These are phyloP conservation scores for Ceratocystis papillata DNA, from an alignment of 2,329 filamentous ascomycete genomes.

Conservation along the genomic window DNA sequence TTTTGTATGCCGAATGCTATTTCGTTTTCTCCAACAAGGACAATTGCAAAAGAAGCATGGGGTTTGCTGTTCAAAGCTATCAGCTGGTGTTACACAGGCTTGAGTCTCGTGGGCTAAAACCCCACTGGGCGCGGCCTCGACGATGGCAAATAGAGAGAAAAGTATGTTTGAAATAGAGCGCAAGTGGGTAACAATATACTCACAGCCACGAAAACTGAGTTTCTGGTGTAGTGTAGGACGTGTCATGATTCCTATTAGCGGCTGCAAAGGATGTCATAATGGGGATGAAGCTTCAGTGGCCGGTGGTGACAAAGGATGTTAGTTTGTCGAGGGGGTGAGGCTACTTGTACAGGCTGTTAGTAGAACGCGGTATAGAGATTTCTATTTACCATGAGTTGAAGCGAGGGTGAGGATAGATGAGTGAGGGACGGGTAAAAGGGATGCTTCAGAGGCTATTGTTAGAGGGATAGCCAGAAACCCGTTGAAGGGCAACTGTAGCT, in stretches of 20 bases:
- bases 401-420: not conserved
- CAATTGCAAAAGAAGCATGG: slow-evolving; percentile 45
- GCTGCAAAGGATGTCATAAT: slow-evolving; percentile 21
- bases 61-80: slow-evolving; percentile 36
- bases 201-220: slow-evolving; percentile 26
- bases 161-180: no score
- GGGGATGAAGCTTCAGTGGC: not conserved
- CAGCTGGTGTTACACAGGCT: not conserved
- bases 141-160: no score
- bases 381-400: not conserved
- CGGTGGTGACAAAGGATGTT: not conserved
- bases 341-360: no score
- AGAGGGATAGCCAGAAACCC: no score
- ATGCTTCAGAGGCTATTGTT: no score
- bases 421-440: no score
- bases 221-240: slow-evolving; percentile 9
- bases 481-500: no score
- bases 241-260: slow-evolving; percentile 2
- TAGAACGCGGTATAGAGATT: no score
- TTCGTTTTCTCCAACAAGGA: slow-evolving; percentile 44
- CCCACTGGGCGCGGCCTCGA: no score
- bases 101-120: not conserved
- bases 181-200: slow-evolving; percentile 9
- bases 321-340: not conserved
- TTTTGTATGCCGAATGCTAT: slow-evolving; percentile 48